A percentile compares a stretch with the other conserved stretches of the same genome.
These are phyloP conservation scores for Emmonsiellopsis sp. DNA, from an alignment of 2,329 filamentous ascomycete species.

Conservation along the genomic window DNA sequence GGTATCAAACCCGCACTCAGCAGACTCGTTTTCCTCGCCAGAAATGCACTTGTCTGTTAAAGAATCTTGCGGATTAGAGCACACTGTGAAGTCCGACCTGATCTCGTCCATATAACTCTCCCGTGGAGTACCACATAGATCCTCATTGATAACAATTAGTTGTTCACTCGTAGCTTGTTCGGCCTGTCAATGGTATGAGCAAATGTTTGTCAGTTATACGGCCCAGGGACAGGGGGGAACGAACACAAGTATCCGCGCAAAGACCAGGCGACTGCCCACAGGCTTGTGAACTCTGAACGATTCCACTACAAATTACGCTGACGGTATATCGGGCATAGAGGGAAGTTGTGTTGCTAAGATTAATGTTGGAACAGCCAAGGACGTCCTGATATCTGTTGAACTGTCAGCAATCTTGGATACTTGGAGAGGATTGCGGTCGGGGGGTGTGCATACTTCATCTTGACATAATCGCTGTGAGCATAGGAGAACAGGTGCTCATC, in stretches of 20 bases:
- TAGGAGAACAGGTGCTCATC: slow-evolving; percentile 66
- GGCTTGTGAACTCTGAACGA: slow-evolving; percentile 77
- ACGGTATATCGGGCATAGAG: slow-evolving; percentile 91
- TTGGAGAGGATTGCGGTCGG: neutral
- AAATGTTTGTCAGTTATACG: neutral
- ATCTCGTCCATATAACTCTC: slow-evolving; percentile 64
- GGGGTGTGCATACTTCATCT: slow-evolving; percentile 55
- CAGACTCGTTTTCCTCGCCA: slow-evolving; percentile 68
- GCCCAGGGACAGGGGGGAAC: slow-evolving; percentile 22
- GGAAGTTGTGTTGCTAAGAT: slow-evolving; percentile 66
- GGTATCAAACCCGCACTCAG: slow-evolving; percentile 75
- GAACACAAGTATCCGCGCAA: slow-evolving; percentile 81
- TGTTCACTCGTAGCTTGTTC: slow-evolving; percentile 83
- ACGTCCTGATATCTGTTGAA: slow-evolving; percentile 62
- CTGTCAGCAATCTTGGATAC: neutral
- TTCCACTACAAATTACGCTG: slow-evolving; percentile 83
- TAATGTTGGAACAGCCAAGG: slow-evolving; percentile 69
- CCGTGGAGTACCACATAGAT: slow-evolving; percentile 60
- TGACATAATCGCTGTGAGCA: slow-evolving; percentile 64
- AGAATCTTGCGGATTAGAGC: slow-evolving; percentile 70
- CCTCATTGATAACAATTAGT: slow-evolving; percentile 63
- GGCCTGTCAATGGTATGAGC: slow-evolving; percentile 42
- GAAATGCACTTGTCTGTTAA: slow-evolving; percentile 66
- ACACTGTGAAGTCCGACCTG: slow-evolving; percentile 84
- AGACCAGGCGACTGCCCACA: slow-evolving; percentile 59